Evolutionary conservation across 306 rosid species (phyloP).

Genomic region (Aeschynomene evenia): DNA sequence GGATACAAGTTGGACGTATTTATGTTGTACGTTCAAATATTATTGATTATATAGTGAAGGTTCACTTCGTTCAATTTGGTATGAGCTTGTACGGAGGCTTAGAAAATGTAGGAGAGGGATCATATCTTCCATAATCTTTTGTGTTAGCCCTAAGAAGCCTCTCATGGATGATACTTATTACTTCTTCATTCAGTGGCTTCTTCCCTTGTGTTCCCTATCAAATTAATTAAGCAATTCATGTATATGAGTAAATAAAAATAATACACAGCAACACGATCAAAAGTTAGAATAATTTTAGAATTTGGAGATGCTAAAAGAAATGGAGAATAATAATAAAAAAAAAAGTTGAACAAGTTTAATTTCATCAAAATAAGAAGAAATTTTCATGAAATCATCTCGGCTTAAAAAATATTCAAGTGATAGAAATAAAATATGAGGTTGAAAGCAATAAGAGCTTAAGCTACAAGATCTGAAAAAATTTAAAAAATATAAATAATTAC

Average conservation of each 20-base stretch:
- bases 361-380: neutral
- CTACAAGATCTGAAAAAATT: too few species aligned
- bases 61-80: conserved; percentile 65
- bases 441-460: too few species aligned
- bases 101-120: conserved; percentile 80
- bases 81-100: conserved; percentile 98
- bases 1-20: too few species aligned
- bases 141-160: conserved; percentile 74
- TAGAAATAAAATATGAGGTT: too few species aligned
- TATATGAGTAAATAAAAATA: neutral
- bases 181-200: conserved; percentile 34
- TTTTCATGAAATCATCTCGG: too few species aligned
- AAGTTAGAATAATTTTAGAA: neutral
- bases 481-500: too few species aligned
- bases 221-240: neutral
- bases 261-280: neutral
- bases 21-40: too few species aligned
- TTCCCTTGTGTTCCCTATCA: conserved; percentile 28
- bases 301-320: neutral
- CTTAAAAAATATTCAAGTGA: too few species aligned
- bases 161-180: conserved; percentile 54
- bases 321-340: neutral
- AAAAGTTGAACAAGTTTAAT: neutral
- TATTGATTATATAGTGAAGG: neutral
- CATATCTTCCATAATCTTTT: conserved; percentile 85